Evolutionary conservation across 768 basidiomycete species (phyloP).

Genomic region (Sarcodon sp.): DNA sequence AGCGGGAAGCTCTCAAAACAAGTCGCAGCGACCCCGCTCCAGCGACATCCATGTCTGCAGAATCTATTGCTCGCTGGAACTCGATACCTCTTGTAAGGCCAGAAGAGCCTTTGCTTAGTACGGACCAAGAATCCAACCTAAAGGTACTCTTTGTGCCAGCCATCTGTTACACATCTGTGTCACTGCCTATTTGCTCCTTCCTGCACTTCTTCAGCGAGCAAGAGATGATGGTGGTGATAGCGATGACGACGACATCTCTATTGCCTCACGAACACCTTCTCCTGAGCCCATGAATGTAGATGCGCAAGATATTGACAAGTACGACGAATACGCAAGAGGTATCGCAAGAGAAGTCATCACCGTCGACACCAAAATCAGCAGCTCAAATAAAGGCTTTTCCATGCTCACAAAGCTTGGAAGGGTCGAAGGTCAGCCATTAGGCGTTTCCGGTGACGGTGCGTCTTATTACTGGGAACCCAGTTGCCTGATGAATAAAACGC

Average conservation of each 20-base stretch:
- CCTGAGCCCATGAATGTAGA: conserved; percentile 47
- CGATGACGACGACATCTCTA: conserved; percentile 42
- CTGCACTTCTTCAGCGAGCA: conserved; percentile 20
- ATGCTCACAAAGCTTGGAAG: conserved; percentile 77
- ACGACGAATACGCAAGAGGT: conserved; percentile 49
- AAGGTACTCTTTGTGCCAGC: conserved; percentile 60
- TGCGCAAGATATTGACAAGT: conserved; percentile 64
- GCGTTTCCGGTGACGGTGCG: conserved; percentile 64
- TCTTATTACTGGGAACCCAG: background rate
- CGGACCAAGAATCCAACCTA: conserved; percentile 8
- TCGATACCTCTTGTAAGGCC: no score
- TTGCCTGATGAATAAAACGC: background rate
- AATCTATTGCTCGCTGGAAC: no score
- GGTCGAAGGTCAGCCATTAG: conserved; percentile 68
- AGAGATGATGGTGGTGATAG: conserved; percentile 20
- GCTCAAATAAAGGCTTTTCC: conserved; percentile 68
- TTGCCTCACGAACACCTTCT: conserved; percentile 71
- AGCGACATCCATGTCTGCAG: no score
- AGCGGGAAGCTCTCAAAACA: no score
- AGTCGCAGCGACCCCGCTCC: no score
- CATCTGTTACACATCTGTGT: conserved; percentile 12
- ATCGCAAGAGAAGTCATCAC: conserved; percentile 56
- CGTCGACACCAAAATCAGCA: conserved; percentile 70
- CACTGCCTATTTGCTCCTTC: conserved; percentile 39
- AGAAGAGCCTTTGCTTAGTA: no score